Base-by-base conservation (phyloP, 768 basidiomycete genomes). In the Leccinellum albellum region DNA sequence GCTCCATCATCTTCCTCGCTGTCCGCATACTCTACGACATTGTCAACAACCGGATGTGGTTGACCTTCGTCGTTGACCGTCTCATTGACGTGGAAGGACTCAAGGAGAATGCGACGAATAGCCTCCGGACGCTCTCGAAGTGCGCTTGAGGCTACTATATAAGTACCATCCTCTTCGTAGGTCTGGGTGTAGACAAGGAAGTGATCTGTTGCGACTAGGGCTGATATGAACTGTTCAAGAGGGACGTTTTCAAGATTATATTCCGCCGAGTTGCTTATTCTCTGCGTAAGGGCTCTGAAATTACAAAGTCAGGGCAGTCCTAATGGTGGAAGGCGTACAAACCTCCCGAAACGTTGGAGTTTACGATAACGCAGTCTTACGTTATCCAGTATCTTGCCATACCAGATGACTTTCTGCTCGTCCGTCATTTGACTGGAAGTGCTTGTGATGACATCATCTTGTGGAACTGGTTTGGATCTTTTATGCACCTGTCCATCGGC, bases 261-360 rank as follows among this genome's bases (percentile, higher is more conserved):
- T 70, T 97, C 94, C 1, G 93, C 90, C 6, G 94, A 91, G 71
- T 95, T 97, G 66, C 90, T 89, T 76, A 95, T 95, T 48, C 92
- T 84, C 63, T 93, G 91, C 0, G 90, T 88, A 46, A 89, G 76
- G 4, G 83, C 83, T 60, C 87, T 89, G 47, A 10, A 57, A 17
- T 44, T 57, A 24, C 33, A 42, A 37, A 49, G 35, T 50, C 46
- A 63, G 57, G 50, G 53, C 49, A 13, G 28, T 51, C 45, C 45
- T 50, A 21, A 35, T 31, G 40, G 21, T 26, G 24, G 23, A n/a
- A 20, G 23, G 50, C 6, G 31, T 21, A 59, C 37, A 58, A 51
- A 92, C 93, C 92, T 82, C 46, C 91, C 90, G 71, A 97, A 95
- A 4, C 96, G 89, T 64, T 94, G 92, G 14, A 98, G 78, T 70